Base-by-base conservation (phyloP, 2,329 filamentous ascomycete species). In the Westerdykella ornata region DNA sequence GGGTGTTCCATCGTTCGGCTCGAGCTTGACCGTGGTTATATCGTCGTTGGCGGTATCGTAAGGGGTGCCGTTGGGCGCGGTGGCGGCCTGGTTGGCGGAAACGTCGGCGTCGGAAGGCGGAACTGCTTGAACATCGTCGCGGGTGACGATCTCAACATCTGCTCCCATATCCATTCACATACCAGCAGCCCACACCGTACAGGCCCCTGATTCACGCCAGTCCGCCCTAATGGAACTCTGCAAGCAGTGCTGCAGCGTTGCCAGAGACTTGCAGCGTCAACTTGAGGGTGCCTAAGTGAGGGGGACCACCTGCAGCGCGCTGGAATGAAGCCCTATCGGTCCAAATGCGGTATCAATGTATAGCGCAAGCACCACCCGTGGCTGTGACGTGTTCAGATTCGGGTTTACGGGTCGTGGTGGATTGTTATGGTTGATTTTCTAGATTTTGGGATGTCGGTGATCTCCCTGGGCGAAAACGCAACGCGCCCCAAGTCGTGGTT, bases 301-400 rank as follows among this genome's bases (percentile, higher is more conserved):
- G 35, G 44, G 61, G 53, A 61, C 59, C 56, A 58, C 62, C 58
- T 48, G 45, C 48, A 52, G 50, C 57, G 48, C 48, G 51, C 49
- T 54, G 53, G 54, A 57, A 52, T 46, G 44, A 47, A 48, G 57
- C 59, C 60, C 39, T 52, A 60, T 47, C 44, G 45, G 40, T 42
- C 36, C 52, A 48, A 56, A 53, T 40, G 30, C 14, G 37, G 46
- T 47, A 52, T 57, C 54, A 50, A 47, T 47, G 37, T 48, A 53
- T 48, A 53, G 53, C 36, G 35, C 17, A 19, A 38, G 20, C 40
- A 38, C 41, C 34, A 46, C 36, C 43, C 48, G 52, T 43, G 36
- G 40, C 45, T 39, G 46, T 65, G 55, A 43, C 41, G 59, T 43
- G 47, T 36, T 65, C 59, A 45, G 50, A 68, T 51, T 50, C 43